A percentile compares a stretch with the other conserved stretches of the same genome.
Conservation (phyloP, 2,329 filamentous ascomycete species). For the Alternaria sp. region DNA sequence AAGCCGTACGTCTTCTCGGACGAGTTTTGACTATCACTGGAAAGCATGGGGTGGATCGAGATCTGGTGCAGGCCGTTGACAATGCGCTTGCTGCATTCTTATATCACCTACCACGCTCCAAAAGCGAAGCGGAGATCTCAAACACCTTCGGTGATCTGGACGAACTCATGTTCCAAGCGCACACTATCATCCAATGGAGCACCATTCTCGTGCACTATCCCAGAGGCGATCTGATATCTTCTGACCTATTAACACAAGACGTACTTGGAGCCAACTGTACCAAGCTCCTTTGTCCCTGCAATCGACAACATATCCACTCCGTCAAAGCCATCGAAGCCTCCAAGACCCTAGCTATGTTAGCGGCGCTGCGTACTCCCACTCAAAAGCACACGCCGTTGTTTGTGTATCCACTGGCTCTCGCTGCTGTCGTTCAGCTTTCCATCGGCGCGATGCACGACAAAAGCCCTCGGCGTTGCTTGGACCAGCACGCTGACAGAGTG, state of each 20-base stretch:
- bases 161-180: constrained; percentile 87
- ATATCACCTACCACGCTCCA: constrained; percentile 74
- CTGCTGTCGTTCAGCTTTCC: constrained; percentile 55
- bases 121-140: constrained; percentile 66
- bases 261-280: constrained; percentile 20
- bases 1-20: constrained; percentile 76
- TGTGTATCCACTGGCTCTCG: constrained; percentile 26
- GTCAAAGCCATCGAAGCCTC: constrained; percentile 79
- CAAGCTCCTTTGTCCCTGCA: constrained; percentile 22
- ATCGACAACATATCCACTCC: constrained; percentile 60
- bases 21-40: constrained; percentile 65
- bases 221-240: constrained; percentile 17
- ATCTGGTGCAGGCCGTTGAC: constrained; percentile 60
- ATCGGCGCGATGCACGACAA: constrained; percentile 62
- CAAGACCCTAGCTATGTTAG: constrained; percentile 73
- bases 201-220: constrained; percentile 28
- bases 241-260: constrained; percentile 6
- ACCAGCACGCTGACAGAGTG: constrained; percentile 23
- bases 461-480: constrained; percentile 11
- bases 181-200: constrained; percentile 67
- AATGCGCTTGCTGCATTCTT: constrained; percentile 73
- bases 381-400: constrained; percentile 65
- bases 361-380: constrained; percentile 67
- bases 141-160: constrained; percentile 72
- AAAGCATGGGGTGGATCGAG: constrained; percentile 30